Evolutionary conservation across 495 filamentous ascomycete genomes (phyloP), one percentile per base, ranked within the genome.

Genomic region (Haplographium delicatum): DNA sequence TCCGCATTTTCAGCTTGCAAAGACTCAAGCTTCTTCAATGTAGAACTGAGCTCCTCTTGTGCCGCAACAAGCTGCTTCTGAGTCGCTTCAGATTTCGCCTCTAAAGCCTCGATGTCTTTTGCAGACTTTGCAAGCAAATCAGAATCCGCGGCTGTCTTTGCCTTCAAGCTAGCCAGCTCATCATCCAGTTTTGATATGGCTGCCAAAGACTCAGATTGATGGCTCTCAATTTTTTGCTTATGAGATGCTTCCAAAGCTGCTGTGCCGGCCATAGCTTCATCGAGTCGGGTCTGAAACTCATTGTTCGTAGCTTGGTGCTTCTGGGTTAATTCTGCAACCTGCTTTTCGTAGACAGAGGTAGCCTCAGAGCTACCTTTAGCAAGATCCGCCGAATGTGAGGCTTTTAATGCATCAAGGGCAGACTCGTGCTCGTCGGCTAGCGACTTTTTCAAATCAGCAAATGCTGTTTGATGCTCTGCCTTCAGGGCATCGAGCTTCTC

Each of bases 401-500:
- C 40, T 49, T 76, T 72, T 30, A 78, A 62, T 40, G 71, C 69
- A 16, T 34, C 50, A 2, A 62, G 10, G 35, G 56, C 53, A 2
- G 70, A 56, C 25, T 71, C 64, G 54, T 80, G 74, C 41, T 72
- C 66, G 27, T 64, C 60, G 59, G 69, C 71, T 25, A 80, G 54
- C 19, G 58, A 62, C 28, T 72, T 67, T 9, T 76, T 53, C 1
- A 74, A 64, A 13, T 68, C 65, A 33, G 56, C 59, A n/a, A 72
- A 59, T 15, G 71, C 68, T 53, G 69, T 60, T 44, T 55, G 54
- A 16, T 49, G 62, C 48, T 56, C 54, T 5, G 31, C 37, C 6
- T 53, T 49, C 28, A 56, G 22, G 16, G 40, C 43, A 20, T 60
- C 45, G 11, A 59, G 19, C 26, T 48, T 42, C 11, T 28, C 68